Conservation (phyloP, 2,329 filamentous ascomycete species). For the Ceratocystis huliohia region DNA sequence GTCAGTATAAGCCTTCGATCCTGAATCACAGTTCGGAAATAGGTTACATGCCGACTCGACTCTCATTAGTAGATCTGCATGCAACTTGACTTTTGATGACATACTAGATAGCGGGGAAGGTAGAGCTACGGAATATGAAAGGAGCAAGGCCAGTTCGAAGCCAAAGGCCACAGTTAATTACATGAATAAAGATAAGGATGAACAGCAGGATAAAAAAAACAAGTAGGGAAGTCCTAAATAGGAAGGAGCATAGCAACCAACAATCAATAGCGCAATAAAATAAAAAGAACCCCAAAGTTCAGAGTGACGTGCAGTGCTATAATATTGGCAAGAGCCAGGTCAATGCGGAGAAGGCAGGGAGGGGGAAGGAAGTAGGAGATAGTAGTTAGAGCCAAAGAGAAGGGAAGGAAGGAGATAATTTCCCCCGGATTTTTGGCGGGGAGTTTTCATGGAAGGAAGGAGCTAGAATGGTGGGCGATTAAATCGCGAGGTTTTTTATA, state of each 20-base stretch:
- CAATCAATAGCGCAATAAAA: not conserved
- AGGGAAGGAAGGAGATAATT: conserved; percentile 1
- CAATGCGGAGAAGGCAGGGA: not conserved
- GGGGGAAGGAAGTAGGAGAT: not conserved
- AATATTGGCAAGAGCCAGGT: not conserved
- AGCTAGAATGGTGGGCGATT: not conserved
- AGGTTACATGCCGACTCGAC: conserved; percentile 2
- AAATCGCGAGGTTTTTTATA: not conserved
- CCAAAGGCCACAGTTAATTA: too few relatives aligned
- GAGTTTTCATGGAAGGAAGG: not conserved
- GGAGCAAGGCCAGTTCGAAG: too few relatives aligned
- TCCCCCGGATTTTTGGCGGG: conserved; percentile 6
- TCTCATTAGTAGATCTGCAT: not conserved
- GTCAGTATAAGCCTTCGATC: not conserved
- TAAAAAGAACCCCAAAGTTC: not conserved
- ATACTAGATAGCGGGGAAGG: not conserved
- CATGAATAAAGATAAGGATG: not conserved
- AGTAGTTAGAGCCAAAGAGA: not conserved
- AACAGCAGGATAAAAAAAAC: not conserved
- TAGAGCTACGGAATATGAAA: not conserved
- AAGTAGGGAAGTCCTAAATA: not conserved
- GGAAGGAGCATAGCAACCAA: not conserved
- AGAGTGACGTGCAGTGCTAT: conserved; percentile 2
- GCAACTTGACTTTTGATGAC: not conserved
- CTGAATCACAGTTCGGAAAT: not conserved